Percentiles rank a stretch among this genome's conserved stretches.
These are phyloP conservation scores for Salix caprea DNA, from an alignment of 345 rosid genomes.

Conservation along the genomic window DNA sequence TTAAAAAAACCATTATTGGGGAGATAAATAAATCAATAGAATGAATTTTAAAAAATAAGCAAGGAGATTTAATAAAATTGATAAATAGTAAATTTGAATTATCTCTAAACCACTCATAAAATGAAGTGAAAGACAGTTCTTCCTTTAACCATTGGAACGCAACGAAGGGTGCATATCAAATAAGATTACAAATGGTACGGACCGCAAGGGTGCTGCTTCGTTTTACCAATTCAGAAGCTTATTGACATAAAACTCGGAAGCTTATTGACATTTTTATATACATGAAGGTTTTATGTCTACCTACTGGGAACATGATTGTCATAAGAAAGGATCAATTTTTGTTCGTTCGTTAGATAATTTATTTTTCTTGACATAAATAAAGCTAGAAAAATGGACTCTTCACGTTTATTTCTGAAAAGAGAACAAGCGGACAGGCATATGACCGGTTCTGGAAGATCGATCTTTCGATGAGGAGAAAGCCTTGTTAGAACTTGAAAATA, in stretches of 20 bases:
- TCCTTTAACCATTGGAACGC: too few species aligned
- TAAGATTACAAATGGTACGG: neutral
- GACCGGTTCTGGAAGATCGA: too few species aligned
- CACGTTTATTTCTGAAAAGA: neutral
- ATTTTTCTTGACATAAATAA: neutral
- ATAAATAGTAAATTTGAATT: neutral
- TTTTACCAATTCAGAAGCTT: neutral
- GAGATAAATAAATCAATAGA: neutral
- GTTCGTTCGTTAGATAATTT: neutral
- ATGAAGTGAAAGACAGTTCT: too few species aligned
- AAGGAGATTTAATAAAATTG: neutral
- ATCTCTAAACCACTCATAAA: neutral
- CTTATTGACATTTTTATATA: neutral
- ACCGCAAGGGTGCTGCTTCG: neutral
- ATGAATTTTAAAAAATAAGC: neutral
- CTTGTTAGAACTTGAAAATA: slow-evolving; percentile 57
- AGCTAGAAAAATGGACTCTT: neutral
- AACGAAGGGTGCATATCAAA: neutral
- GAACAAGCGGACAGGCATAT: neutral
- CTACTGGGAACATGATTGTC: neutral
- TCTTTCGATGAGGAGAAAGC: too few species aligned
- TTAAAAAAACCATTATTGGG: neutral
- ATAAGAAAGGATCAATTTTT: neutral
- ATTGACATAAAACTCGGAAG: too few species aligned
- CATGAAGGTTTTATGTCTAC: neutral